A percentile compares a stretch with the other conserved stretches of the same genome.
phyloP scores from a whole-genome alignment of 768 basidiomycete species.

The Cystofilobasidium bisporidii region DNA sequence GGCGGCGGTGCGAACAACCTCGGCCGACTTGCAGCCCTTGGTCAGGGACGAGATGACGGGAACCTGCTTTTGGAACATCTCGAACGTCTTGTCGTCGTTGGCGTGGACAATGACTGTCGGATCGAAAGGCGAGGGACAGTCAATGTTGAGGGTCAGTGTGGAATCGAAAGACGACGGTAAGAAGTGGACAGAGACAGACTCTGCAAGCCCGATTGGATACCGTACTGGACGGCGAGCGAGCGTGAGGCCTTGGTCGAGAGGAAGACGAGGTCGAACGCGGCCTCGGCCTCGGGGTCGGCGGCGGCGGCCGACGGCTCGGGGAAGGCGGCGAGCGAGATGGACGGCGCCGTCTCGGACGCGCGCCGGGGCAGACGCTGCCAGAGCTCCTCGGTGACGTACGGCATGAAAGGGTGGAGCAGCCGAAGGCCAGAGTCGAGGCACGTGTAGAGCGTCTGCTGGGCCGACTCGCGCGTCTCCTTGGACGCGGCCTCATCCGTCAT shows the following conservation, averaged over 20 bases:
- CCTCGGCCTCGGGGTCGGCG: slow-evolving; percentile 56
- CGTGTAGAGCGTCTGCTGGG: slow-evolving; percentile 91
- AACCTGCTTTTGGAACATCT: slow-evolving; percentile 61
- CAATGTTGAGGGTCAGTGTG: too few relatives aligned
- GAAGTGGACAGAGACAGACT: slow-evolving; percentile 41
- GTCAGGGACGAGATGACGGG: slow-evolving; percentile 69
- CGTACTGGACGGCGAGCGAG: slow-evolving; percentile 80
- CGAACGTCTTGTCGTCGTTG: slow-evolving; percentile 53
- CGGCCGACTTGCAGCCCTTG: slow-evolving; percentile 73
- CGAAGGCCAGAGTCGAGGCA: slow-evolving; percentile 84
- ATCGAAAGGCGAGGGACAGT: not conserved
- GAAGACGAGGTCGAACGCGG: slow-evolving; percentile 77
- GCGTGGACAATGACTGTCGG: slow-evolving; percentile 64
- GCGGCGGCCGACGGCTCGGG: slow-evolving; percentile 46
- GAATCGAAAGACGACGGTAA: too few relatives aligned
- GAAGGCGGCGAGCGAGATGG: slow-evolving; percentile 82
- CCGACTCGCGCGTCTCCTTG: slow-evolving; percentile 55
- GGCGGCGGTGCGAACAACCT: slow-evolving; percentile 53
- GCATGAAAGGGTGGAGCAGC: slow-evolving; percentile 96
- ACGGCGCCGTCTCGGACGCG: slow-evolving; percentile 66
- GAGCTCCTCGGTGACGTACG: slow-evolving; percentile 94
- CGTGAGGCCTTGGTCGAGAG: slow-evolving; percentile 66
- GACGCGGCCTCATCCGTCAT: slow-evolving; percentile 76
- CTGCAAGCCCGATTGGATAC: slow-evolving; percentile 73
- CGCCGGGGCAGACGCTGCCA: slow-evolving; percentile 92